phyloP scores from a whole-genome alignment of 345 rosid species.

The Acer saccharum region DNA sequence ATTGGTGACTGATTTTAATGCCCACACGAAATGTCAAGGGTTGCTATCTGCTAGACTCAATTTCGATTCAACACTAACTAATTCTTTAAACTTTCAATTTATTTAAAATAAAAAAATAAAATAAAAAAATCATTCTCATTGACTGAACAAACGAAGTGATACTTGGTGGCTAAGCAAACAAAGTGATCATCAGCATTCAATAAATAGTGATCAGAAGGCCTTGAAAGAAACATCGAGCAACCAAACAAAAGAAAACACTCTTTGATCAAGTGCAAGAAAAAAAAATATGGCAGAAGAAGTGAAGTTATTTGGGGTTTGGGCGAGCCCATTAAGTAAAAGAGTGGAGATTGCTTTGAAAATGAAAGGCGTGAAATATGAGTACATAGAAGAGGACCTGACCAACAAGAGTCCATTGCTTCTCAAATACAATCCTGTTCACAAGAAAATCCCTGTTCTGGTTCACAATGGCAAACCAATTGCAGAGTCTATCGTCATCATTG shows the following conservation, averaged over 20 bases:
- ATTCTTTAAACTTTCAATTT: too few species aligned
- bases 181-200: neutral
- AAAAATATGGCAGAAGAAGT: neutral
- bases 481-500: slow-evolving; percentile 52
- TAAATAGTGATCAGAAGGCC: slow-evolving; percentile 3
- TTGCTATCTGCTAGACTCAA: too few species aligned
- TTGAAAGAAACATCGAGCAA: too few species aligned
- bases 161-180: slow-evolving; percentile 23
- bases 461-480: slow-evolving; percentile 44
- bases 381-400: slow-evolving; percentile 45
- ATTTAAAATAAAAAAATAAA: too few species aligned
- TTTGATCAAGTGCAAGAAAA: neutral
- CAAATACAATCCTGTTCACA: slow-evolving; percentile 47
- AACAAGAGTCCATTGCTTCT: slow-evolving; percentile 51
- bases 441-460: slow-evolving; percentile 57
- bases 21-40: too few species aligned
- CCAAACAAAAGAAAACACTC: slow-evolving; percentile 14
- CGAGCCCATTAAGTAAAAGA: slow-evolving; percentile 48
- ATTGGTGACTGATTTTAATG: too few species aligned
- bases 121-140: too few species aligned
- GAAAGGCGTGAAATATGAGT: slow-evolving; percentile 53
- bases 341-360: slow-evolving; percentile 49
- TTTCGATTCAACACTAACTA: too few species aligned
- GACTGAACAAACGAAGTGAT: too few species aligned
- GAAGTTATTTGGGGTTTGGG: slow-evolving; percentile 36